These are phyloP conservation scores for Candida smagusa DNA, from an alignment of 1,139 yeast species.

Conservation along the genomic window DNA sequence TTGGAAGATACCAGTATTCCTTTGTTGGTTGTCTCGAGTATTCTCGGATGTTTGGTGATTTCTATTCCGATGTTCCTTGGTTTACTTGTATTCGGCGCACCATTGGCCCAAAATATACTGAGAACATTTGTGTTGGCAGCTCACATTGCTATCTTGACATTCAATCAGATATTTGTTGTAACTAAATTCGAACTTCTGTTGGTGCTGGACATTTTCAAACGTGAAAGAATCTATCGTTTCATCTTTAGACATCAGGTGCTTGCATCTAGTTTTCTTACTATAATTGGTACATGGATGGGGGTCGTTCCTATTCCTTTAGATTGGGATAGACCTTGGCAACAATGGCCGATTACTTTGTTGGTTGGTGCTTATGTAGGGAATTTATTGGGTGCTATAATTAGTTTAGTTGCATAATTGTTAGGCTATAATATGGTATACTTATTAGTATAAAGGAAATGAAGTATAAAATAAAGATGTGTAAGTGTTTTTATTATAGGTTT, in stretches of 20 bases:
- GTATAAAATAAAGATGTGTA: no score
- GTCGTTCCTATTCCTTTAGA: slow-evolving; percentile 92
- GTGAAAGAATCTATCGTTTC: slow-evolving; percentile 20
- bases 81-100: slow-evolving; percentile 82
- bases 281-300: slow-evolving; percentile 87
- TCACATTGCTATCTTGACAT: slow-evolving; percentile 61
- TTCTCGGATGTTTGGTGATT: slow-evolving; percentile 41
- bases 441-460: no score
- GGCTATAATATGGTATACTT: not conserved
- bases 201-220: slow-evolving; percentile 21
- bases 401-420: slow-evolving; percentile 8
- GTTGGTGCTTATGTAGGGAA: slow-evolving; percentile 79
- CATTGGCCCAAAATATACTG: slow-evolving; percentile 52
- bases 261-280: slow-evolving; percentile 44
- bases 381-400: slow-evolving; percentile 46
- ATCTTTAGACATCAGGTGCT: slow-evolving; percentile 37
- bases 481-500: not conserved
- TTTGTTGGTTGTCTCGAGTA: slow-evolving; percentile 32
- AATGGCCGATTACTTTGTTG: slow-evolving; percentile 90
- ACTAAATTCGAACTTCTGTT: slow-evolving; percentile 52
- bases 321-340: slow-evolving; percentile 98
- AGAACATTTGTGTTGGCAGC: slow-evolving; percentile 64
- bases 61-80: slow-evolving; percentile 51
- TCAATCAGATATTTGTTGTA: slow-evolving; percentile 62
- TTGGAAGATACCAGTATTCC: slow-evolving; percentile 26